Conservation (phyloP, 495 filamentous ascomycete genomes). For the Sporormia fimetaria region DNA sequence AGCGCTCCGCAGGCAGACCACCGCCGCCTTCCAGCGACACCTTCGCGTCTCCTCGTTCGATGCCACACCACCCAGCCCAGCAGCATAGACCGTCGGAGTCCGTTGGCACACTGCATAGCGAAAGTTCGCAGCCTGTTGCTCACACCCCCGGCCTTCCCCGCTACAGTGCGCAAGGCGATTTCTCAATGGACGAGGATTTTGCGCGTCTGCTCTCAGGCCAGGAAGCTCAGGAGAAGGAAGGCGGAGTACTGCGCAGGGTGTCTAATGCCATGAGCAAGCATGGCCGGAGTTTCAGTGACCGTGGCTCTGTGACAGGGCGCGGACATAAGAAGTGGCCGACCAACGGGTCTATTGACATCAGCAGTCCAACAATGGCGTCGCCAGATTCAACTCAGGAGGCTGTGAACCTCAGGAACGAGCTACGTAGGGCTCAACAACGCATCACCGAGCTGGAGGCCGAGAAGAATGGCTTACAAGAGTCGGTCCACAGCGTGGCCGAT, state of each 20-base stretch:
- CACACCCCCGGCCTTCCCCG: conserved; percentile 50
- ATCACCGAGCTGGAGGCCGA: conserved; percentile 72
- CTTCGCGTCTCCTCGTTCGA: conserved; percentile 52
- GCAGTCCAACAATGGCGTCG: conserved; percentile 57
- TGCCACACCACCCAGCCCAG: conserved; percentile 44
- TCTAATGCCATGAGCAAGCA: conserved; percentile 82
- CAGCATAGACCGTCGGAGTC: conserved; percentile 46
- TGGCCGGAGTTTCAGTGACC: conserved; percentile 78
- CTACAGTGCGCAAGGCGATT: conserved; percentile 62
- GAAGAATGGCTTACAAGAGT: conserved; percentile 39
- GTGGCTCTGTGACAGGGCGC: conserved; percentile 39
- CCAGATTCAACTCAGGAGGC: conserved; percentile 61
- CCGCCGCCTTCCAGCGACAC: conserved; percentile 39
- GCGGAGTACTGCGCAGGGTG: conserved; percentile 71
- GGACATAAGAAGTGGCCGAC: conserved; percentile 60
- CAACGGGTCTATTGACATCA: conserved; percentile 61
- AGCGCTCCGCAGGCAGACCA: conserved; percentile 29
- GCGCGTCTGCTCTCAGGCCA: conserved; percentile 62
- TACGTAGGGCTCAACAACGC: conserved; percentile 68
- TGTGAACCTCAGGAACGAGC: conserved; percentile 59
- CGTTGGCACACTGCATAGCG: conserved; percentile 38
- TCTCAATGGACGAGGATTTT: conserved; percentile 87
- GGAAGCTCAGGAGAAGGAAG: conserved; percentile 47
- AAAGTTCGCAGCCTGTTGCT: conserved; percentile 12
- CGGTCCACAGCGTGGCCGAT: conserved; percentile 57